Evolutionary conservation across 140 eudicot genomes (phyloP).

Genomic region (Ambrosia hybrid): DNA sequence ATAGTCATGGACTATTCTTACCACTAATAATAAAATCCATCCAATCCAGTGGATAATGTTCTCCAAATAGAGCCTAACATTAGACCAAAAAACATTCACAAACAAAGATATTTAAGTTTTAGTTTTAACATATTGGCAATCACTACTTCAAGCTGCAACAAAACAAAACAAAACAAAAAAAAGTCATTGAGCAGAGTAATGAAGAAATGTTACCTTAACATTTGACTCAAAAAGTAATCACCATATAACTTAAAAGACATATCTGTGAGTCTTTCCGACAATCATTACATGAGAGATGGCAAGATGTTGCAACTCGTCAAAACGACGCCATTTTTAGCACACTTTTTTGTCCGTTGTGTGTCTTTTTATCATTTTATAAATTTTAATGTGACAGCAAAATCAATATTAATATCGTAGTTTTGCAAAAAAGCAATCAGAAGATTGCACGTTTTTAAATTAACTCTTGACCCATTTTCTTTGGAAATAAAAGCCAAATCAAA

Average conservation of each 20-base stretch:
- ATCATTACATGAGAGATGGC: background rate
- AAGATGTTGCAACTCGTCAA: background rate
- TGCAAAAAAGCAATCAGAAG: background rate
- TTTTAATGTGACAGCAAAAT: background rate
- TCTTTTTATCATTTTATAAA: too few species aligned
- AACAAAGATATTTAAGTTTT: too few species aligned
- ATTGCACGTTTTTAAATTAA: background rate
- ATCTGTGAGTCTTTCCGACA: background rate
- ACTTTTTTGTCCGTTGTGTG: background rate
- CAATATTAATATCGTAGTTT: background rate
- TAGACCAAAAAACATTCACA: too few species aligned
- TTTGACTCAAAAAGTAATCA: too few species aligned
- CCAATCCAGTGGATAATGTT: too few species aligned
- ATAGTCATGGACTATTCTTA: too few species aligned
- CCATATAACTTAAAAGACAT: background rate
- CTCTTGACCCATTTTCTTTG: background rate
- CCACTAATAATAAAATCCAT: too few species aligned
- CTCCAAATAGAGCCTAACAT: too few species aligned
- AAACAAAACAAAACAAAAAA: background rate
- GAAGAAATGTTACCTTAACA: background rate
- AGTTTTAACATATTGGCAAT: too few species aligned
- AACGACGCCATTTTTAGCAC: background rate
- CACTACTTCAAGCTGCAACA: too few species aligned
- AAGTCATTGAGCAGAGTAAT: background rate
- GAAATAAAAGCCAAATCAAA: background rate